A percentile compares a stretch with the other conserved stretches of the same genome.
These are phyloP conservation scores for Protomyces gravidus DNA, from an alignment of 1,139 yeast genomes.

Conservation along the genomic window DNA sequence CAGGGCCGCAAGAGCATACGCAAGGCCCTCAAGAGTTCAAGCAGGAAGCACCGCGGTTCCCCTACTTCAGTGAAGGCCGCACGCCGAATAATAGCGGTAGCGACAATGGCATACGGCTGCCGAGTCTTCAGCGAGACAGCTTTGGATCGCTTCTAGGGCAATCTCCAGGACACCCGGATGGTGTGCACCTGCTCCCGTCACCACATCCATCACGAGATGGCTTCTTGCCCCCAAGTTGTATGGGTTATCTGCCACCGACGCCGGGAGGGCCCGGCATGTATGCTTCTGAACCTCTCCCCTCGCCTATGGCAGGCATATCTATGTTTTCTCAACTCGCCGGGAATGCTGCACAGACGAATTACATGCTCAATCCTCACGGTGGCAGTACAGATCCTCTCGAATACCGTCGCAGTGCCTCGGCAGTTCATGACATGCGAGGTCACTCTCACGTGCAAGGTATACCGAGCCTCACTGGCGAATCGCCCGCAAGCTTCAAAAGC, in stretches of 20 bases:
- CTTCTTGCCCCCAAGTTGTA: background rate
- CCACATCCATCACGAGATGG: background rate
- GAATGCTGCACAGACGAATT: background rate
- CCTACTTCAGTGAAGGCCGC: background rate
- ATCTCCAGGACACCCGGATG: background rate
- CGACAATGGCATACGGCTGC: background rate
- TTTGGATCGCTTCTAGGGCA: constrained; percentile 10
- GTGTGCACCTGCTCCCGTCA: background rate
- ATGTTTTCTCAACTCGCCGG: background rate
- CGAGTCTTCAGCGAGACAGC: background rate
- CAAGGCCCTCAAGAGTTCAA: background rate
- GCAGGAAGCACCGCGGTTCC: background rate
- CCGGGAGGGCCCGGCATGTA: background rate
- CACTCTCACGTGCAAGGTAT: constrained; percentile 4
- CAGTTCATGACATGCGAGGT: constrained; percentile 2
- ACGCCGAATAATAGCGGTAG: background rate
- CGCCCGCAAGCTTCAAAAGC: background rate
- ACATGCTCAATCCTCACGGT: background rate
- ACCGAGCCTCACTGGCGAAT: background rate
- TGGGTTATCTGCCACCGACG: background rate
- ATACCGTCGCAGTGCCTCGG: background rate
- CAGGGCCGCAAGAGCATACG: constrained; percentile 8
- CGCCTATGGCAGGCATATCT: background rate
- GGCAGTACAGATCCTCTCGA: background rate
- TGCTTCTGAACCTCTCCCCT: background rate